Percentiles rank a stretch among this genome's conserved stretches.
Conservation (phyloP, 345 rosid genomes). For the Eucalyptus pauciflora region DNA sequence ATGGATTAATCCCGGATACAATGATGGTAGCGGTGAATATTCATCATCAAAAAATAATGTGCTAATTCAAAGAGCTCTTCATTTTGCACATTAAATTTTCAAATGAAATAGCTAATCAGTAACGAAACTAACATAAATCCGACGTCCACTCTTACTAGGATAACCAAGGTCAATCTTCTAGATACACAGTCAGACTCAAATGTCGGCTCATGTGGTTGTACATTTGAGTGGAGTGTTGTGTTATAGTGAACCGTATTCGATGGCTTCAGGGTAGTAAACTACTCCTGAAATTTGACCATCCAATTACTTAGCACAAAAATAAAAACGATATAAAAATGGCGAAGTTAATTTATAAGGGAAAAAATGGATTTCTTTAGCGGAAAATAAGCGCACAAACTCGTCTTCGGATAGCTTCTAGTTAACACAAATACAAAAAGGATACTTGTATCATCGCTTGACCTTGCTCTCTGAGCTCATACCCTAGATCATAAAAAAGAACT, state of each 20-base stretch:
- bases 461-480: background rate
- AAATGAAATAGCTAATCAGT: background rate
- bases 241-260: no score
- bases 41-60: background rate
- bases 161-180: no score
- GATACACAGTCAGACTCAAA: no score
- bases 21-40: background rate
- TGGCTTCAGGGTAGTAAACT: accelerated
- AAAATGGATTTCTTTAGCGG: background rate
- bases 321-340: background rate
- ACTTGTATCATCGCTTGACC: background rate
- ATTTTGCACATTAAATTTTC: background rate
- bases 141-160: no score
- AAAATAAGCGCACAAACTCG: background rate
- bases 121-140: background rate
- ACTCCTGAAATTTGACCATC: no score
- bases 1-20: background rate
- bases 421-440: no score
- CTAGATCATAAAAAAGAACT: background rate
- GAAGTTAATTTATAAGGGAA: background rate
- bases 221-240: no score
- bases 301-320: no score
- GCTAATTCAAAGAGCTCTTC: background rate
- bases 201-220: no score
- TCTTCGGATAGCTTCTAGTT: background rate